Percentiles rank a stretch among this genome's conserved stretches.
phyloP scores from a whole-genome alignment of 2,329 filamentous ascomycete genomes.

The Fusarium citri region DNA sequence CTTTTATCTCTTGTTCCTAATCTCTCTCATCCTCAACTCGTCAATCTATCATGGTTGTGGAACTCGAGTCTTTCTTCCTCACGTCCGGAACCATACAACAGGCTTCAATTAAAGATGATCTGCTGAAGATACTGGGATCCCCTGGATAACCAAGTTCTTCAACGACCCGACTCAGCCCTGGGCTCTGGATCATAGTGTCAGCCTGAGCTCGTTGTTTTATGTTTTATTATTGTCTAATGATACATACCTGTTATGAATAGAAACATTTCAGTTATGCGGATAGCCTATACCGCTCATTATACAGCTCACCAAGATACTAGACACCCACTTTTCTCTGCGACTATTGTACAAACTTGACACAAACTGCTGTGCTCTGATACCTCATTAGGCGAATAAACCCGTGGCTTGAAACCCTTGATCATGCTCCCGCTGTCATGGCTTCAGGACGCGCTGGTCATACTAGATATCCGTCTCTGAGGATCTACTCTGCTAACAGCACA shows the following conservation, averaged over 20 bases:
- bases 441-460: conserved; percentile 11
- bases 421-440: conserved; percentile 22
- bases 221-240: background rate
- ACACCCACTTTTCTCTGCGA: background rate
- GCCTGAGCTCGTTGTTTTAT: background rate
- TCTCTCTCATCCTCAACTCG: background rate
- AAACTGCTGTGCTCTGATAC: conserved; percentile 19
- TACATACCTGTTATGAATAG: background rate
- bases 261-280: background rate
- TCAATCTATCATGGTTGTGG: background rate
- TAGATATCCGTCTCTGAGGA: background rate
- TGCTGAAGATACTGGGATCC: conserved; percentile 7
- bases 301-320: background rate
- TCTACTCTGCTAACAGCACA: background rate
- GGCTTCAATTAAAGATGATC: background rate
- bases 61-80: conserved; percentile 5
- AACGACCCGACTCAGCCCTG: background rate
- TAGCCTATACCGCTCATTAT: background rate
- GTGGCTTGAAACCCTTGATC: conserved; percentile 21
- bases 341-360: conserved; percentile 18
- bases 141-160: background rate
- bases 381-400: conserved; percentile 10
- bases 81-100: background rate
- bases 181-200: background rate
- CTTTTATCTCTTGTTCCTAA: background rate